Base-by-base conservation (phyloP, 2,329 filamentous ascomycete species). In the Penicillium glabrum region DNA sequence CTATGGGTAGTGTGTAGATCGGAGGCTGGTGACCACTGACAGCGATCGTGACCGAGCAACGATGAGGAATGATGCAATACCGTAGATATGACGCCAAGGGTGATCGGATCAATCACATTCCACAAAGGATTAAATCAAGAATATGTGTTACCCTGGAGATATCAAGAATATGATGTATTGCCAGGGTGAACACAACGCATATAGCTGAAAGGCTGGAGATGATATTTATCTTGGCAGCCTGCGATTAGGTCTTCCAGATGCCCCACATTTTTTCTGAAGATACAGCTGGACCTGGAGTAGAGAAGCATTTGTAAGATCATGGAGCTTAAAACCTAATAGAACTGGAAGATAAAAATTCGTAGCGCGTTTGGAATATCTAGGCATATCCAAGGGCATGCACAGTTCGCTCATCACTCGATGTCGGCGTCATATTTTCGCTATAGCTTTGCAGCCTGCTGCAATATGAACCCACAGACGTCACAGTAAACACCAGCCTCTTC, bases 141-240 rank as follows among this genome's bases (percentile, higher is more conserved):
- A 37, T 43, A n/a, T 44, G 35, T 33, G 51, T 54, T 54, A 50
- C 52, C 46, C 5, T 57, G 52, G 23, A 45, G 27, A 50, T 13
- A 19, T 33, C 23, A 48, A 43, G 35, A 47, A 41, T 27, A 50
- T 21, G 44, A 50, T 43, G 21, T 51, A 33, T 39, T 43, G 29
- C 29, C 19, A 19, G n/a, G 16, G 7, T 31, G 31, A 33, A 33
- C 41, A 24, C 35, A 16, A 26, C 10, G 41, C 41, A 16, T n/a
- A 29, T 46, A 11, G 44, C 16, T 46, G 2, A 10, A 46, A 27
- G 10, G 6, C 16, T 11, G 8, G 4, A 29, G 23, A 8, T n/a
- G 44, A 46, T 26, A 13, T 2, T n/a, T n/a, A n/a, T 4, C 24
- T 46, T 45, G 24, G 8, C 21, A 44, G 13, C 41, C 5, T 14